phyloP scores from a whole-genome alignment of 2,329 filamentous ascomycete species.

The Chaetothyriales sp. region DNA sequence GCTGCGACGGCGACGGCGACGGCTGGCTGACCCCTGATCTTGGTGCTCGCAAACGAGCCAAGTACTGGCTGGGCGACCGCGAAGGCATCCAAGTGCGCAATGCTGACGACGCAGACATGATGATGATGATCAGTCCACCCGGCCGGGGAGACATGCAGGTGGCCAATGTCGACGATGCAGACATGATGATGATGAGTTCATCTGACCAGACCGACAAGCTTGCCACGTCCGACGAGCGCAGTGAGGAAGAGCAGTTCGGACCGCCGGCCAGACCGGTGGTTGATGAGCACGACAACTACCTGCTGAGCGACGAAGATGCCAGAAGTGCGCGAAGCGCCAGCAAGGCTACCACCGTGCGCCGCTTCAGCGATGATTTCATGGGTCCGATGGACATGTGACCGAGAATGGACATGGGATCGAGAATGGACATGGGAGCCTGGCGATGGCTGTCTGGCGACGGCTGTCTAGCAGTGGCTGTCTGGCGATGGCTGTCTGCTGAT shows the following conservation, averaged over 20 bases:
- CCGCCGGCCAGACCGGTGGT: slow-evolving; percentile 21
- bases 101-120: slow-evolving; percentile 33
- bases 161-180: slow-evolving; percentile 34
- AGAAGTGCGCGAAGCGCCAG: slow-evolving; percentile 23
- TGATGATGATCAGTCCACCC: slow-evolving; percentile 6
- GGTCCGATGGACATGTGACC: slow-evolving; percentile 39
- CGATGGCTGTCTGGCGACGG: no score
- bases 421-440: no score
- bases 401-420: no score
- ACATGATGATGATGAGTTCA: slow-evolving; percentile 20
- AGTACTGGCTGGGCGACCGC: slow-evolving; percentile 72
- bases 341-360: slow-evolving; percentile 33
- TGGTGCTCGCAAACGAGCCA: slow-evolving; percentile 65
- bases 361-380: slow-evolving; percentile 41
- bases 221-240: slow-evolving; percentile 6
- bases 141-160: slow-evolving; percentile 2
- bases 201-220: slow-evolving; percentile 6
- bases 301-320: slow-evolving; percentile 33
- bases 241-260: slow-evolving; percentile 18
- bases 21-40: slow-evolving; percentile 36
- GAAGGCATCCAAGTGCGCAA: slow-evolving; percentile 32
- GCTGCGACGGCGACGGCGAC: slow-evolving; percentile 29
- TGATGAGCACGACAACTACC: slow-evolving; percentile 30
- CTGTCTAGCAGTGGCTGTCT: no score
- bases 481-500: slow-evolving; percentile 1